These are phyloP conservation scores for Cladophialophora bantiana DNA, from an alignment of 2,329 filamentous ascomycete species.

Conservation along the genomic window DNA sequence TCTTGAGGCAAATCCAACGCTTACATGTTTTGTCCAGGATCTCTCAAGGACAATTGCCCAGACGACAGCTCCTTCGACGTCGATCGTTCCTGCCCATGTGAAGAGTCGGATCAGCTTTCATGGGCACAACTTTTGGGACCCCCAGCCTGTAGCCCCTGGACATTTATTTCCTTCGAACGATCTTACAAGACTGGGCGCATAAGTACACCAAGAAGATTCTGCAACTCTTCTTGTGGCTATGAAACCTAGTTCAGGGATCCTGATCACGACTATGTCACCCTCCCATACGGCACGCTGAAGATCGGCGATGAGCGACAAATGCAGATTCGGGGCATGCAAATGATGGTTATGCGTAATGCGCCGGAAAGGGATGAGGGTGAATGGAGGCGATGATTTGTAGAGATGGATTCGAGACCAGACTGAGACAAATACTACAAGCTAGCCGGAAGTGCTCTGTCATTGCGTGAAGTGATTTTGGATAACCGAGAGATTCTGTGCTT, in stretches of 20 bases:
- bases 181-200: slow-evolving; percentile 68
- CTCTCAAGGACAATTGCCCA: slow-evolving; percentile 17
- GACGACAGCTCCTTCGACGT: slow-evolving; percentile 18
- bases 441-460: slow-evolving; percentile 21
- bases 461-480: slow-evolving; percentile 21
- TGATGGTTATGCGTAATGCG: slow-evolving; percentile 61
- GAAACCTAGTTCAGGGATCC: slow-evolving; percentile 61
- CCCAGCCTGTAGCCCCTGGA: slow-evolving; percentile 64
- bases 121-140: slow-evolving; percentile 65
- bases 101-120: slow-evolving; percentile 47
- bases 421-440: slow-evolving; percentile 24
- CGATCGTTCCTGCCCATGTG: slow-evolving; percentile 14
- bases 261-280: slow-evolving; percentile 50
- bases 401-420: slow-evolving; percentile 52
- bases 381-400: slow-evolving; percentile 55
- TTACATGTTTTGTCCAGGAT: slow-evolving; percentile 40
- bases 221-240: slow-evolving; percentile 61
- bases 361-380: slow-evolving; percentile 59
- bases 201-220: slow-evolving; percentile 59
- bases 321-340: slow-evolving; percentile 41
- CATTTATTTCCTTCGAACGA: slow-evolving; percentile 66
- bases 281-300: slow-evolving; percentile 29
- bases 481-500: slow-evolving; percentile 15
- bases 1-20: slow-evolving; percentile 42
- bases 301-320: slow-evolving; percentile 17